These are phyloP conservation scores for Penicillium psychrofluorescens DNA, from an alignment of 495 filamentous ascomycete species.

Conservation along the genomic window DNA sequence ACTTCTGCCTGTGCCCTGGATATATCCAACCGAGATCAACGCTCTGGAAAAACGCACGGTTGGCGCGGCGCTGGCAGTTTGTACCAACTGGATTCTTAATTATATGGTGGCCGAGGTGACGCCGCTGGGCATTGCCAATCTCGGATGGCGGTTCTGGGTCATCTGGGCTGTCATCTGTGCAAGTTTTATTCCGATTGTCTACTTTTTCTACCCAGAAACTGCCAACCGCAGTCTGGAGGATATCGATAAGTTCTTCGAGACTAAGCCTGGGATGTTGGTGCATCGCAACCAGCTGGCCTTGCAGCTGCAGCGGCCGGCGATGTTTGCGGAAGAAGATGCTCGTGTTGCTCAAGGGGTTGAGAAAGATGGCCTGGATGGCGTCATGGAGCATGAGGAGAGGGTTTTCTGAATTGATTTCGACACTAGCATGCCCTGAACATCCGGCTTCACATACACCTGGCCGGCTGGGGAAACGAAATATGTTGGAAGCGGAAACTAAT, in stretches of 20 bases:
- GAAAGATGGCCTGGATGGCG: too few species aligned
- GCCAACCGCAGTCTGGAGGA: slow-evolving; percentile 11
- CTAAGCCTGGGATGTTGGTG: slow-evolving; percentile 8
- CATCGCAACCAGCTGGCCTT: too few species aligned
- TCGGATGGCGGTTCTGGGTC: slow-evolving; percentile 45
- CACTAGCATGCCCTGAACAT: too few species aligned
- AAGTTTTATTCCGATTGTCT: slow-evolving; percentile 45
- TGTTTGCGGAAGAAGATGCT: too few species aligned
- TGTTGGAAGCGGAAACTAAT: too few species aligned
- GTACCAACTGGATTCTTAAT: slow-evolving; percentile 15
- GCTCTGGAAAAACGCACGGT: background rate
- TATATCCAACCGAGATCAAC: background rate
- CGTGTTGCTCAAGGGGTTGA: too few species aligned
- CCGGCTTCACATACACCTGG: too few species aligned
- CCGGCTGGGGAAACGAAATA: too few species aligned
- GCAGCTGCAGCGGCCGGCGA: too few species aligned
- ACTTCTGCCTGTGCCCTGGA: slow-evolving; percentile 32
- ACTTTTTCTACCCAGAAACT: slow-evolving; percentile 49
- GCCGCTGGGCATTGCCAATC: slow-evolving; percentile 33
- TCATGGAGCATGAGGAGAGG: too few species aligned
- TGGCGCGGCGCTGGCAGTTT: background rate
- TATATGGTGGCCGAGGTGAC: slow-evolving; percentile 47
- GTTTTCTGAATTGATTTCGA: too few species aligned
- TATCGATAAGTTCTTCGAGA: slow-evolving; percentile 24
- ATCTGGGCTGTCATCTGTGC: slow-evolving; percentile 46